phyloP scores from a whole-genome alignment of 345 rosid species.

The Punica granatum region DNA sequence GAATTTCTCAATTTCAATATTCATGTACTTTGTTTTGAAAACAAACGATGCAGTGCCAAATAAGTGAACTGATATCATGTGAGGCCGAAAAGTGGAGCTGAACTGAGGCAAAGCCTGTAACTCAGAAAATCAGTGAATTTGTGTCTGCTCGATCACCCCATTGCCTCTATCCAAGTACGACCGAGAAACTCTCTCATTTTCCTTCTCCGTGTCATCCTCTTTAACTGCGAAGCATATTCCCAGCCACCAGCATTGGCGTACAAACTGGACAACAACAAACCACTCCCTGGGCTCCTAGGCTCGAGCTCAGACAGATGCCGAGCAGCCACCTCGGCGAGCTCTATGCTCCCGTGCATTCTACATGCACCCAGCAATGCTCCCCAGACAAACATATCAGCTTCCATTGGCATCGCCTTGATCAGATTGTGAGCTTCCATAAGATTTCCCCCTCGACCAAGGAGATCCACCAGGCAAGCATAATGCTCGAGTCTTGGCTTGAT shows the following conservation, averaged over 20 bases:
- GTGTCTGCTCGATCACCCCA: too few relatives aligned
- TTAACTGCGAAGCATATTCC: slow-evolving; percentile 41
- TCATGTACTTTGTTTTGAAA: not conserved
- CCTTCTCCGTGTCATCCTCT: slow-evolving; percentile 42
- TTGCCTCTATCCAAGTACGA: slow-evolving; percentile 76
- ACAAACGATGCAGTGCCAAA: too few relatives aligned
- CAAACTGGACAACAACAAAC: slow-evolving; percentile 40
- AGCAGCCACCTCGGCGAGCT: slow-evolving; percentile 65
- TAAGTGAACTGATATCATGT: too few relatives aligned
- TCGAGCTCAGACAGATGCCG: slow-evolving; percentile 56
- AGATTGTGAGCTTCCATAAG: slow-evolving; percentile 49
- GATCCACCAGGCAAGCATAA: slow-evolving; percentile 78
- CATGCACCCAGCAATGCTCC: slow-evolving; percentile 89
- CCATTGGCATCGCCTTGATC: slow-evolving; percentile 47
- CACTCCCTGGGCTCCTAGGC: slow-evolving; percentile 60
- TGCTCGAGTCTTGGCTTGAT: slow-evolving; percentile 71
- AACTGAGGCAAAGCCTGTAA: not conserved
- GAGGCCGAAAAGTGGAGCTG: not conserved
- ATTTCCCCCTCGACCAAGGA: slow-evolving; percentile 72
- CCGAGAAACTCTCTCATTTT: slow-evolving; percentile 39
- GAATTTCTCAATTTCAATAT: not conserved
- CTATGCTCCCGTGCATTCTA: slow-evolving; percentile 57
- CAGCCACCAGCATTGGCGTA: slow-evolving; percentile 60
- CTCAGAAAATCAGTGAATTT: not conserved
- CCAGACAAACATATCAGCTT: slow-evolving; percentile 84